These are phyloP conservation scores for Agroathelia rolfsii DNA, from an alignment of 1,284 basidiomycete genomes.

Conservation along the genomic window DNA sequence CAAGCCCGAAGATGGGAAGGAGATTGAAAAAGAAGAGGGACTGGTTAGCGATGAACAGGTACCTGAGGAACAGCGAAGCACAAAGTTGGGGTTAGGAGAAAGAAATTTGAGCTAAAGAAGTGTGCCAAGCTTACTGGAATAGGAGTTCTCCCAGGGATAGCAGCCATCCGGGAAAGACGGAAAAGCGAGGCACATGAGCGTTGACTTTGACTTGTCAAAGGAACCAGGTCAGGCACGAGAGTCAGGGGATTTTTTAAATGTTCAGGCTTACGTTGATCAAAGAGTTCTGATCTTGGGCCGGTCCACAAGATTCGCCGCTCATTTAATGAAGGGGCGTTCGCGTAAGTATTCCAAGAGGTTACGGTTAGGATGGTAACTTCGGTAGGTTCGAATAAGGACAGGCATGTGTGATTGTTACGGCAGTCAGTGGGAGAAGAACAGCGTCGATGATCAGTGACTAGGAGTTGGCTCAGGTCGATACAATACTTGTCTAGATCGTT, in stretches of 20 bases:
- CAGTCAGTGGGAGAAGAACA: no score
- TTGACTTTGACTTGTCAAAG: conserved; percentile 42
- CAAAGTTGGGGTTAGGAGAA: conserved; percentile 7
- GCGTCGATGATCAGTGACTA: no score
- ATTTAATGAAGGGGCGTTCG: no score
- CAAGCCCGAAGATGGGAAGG: conserved; percentile 56
- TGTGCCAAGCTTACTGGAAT: conserved; percentile 33
- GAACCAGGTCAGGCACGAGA: conserved; percentile 2
- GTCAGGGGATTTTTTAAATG: no score
- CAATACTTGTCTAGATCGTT: no score
- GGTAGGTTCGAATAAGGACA: no score
- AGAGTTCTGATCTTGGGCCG: conserved; percentile 55
- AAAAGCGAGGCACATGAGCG: conserved; percentile 32
- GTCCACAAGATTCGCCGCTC: conserved; percentile 64
- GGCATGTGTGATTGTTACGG: no score
- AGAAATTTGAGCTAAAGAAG: not conserved
- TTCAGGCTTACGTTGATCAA: conserved; percentile 48
- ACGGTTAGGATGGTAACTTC: no score
- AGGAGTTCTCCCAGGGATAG: conserved; percentile 28
- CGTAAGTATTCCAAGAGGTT: no score
- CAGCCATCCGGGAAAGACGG: conserved; percentile 35
- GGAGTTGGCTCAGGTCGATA: no score
- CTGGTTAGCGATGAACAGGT: conserved; percentile 48
- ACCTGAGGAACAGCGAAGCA: conserved; percentile 30
- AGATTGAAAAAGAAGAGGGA: conserved; percentile 69